phyloP scores from a whole-genome alignment of 176 grass and related monocot genomes.

The Juncus effusus region DNA sequence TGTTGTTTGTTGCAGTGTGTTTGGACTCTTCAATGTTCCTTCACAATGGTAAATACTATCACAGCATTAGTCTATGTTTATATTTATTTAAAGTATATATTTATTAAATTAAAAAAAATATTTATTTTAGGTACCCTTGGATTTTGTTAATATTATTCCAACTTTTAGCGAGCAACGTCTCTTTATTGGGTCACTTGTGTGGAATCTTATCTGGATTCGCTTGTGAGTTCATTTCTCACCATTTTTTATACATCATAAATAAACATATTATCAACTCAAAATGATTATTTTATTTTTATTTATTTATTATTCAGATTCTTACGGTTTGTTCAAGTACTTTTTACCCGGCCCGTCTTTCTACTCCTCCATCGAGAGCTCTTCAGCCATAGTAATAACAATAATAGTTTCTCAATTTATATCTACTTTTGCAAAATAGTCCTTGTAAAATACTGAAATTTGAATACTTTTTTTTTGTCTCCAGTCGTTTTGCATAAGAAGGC shows the following conservation, averaged over 20 bases:
- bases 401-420: conserved; percentile 9
- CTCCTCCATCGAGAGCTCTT: conserved; percentile 71
- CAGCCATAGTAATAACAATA: conserved; percentile 48
- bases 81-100: too few species aligned
- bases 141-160: conserved; percentile 92
- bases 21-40: conserved; percentile 97
- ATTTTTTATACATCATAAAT: conserved; percentile 28
- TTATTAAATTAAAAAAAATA: conserved; percentile 14
- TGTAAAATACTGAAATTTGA: conserved; percentile 5
- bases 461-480: conserved; percentile 33
- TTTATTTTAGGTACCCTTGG: conserved; percentile 76
- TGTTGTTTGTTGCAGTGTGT: conserved; percentile 61
- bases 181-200: conserved; percentile 84
- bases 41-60: conserved; percentile 64
- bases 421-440: conserved; percentile 27
- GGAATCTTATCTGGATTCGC: conserved; percentile 98
- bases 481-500: conserved; percentile 73
- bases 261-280: background rate
- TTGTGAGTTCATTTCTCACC: conserved; percentile 56
- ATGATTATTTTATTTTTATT: too few species aligned
- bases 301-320: conserved; percentile 43
- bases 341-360: conserved; percentile 83
- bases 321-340: conserved; percentile 79
- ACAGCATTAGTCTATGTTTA: conserved; percentile 1
- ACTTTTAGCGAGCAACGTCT: conserved; percentile 85